Evolutionary conservation across 106 monocot genomes (phyloP).

Genomic region (Phalaenopsis aphrodite): DNA sequence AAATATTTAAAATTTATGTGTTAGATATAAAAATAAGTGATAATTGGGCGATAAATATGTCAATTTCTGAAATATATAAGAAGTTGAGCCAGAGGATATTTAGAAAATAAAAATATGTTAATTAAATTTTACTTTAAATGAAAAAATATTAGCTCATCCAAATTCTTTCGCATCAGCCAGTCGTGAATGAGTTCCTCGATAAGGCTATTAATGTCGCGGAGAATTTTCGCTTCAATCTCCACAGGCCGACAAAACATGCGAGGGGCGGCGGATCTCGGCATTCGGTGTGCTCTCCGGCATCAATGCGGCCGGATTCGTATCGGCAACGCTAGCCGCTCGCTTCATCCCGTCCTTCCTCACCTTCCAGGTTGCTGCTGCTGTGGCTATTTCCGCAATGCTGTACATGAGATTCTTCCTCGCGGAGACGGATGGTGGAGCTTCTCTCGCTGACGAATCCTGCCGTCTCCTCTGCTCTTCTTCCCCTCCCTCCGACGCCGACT

Average conservation of each 20-base stretch:
- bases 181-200: too few species aligned
- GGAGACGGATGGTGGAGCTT: conserved; percentile 27
- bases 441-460: conserved; percentile 22
- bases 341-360: conserved; percentile 55
- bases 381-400: conserved; percentile 32
- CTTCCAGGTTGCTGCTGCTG: conserved; percentile 59
- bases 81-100: too few species aligned
- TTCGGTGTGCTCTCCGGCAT: conserved; percentile 79
- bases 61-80: too few species aligned
- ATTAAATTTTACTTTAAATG: too few species aligned
- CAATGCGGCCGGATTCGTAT: conserved; percentile 64
- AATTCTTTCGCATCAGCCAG: too few species aligned
- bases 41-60: too few species aligned
- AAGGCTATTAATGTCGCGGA: not conserved
- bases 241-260: conserved; percentile 78
- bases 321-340: conserved; percentile 55
- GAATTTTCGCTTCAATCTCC: not conserved
- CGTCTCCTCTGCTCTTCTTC: conserved; percentile 25
- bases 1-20: too few species aligned
- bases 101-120: too few species aligned
- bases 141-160: too few species aligned
- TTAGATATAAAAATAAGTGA: too few species aligned
- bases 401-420: conserved; percentile 70
- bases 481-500: conserved; percentile 11
- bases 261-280: conserved; percentile 48